Base-by-base conservation (phyloP, 371 early-diverging fungal genomes). In the Mortierella sp. region DNA sequence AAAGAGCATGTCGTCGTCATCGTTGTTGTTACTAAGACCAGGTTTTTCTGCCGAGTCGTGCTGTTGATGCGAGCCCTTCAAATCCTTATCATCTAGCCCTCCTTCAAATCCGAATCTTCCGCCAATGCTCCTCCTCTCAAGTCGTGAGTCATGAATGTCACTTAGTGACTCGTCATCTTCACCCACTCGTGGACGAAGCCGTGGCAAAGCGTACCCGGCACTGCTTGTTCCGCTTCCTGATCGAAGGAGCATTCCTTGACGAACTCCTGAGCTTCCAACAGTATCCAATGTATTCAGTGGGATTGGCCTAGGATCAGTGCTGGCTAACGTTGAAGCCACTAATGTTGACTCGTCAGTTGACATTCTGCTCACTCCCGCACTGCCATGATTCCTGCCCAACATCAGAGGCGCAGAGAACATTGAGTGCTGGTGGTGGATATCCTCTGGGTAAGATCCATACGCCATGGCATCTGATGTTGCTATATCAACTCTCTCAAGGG, bases 1-100 rank as follows among this genome's bases (percentile, higher is more conserved):
- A 28, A 79, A 79, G 57, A 79, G 50, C 80, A 79, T 70, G 45
- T 73, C 80, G n/a, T 79, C 80, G 43, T 79, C 80, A 46, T 79
- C 73, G 29, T 79, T 70, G 29, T 66, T 72, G 25, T 57, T 70
- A 37, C 66, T 64, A 45, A 50, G 69, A 14, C 56, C 62, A 4
- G 53, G 56, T 50, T 66, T 65, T 7, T 64, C 63, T 37, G 56
- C 59, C 59, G 0, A 16, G 29, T 11, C 45, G 62, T 29, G 19
- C 46, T 5, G 57, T 25, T 30, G 29, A 28, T 57, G 30, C 12
- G 30, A 26, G 4, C 62, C 59, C 5, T 61, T 52, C 5, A 45
- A 52, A n/a, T 74, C 68, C 7, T 57, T 51, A 0, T 62, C 66
- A 44, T 72, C 69, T 1, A 72, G 61, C 2, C 68, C 70, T n/a